These are phyloP conservation scores for Didymella exigua DNA, from an alignment of 2,329 filamentous ascomycete genomes.

Conservation along the genomic window DNA sequence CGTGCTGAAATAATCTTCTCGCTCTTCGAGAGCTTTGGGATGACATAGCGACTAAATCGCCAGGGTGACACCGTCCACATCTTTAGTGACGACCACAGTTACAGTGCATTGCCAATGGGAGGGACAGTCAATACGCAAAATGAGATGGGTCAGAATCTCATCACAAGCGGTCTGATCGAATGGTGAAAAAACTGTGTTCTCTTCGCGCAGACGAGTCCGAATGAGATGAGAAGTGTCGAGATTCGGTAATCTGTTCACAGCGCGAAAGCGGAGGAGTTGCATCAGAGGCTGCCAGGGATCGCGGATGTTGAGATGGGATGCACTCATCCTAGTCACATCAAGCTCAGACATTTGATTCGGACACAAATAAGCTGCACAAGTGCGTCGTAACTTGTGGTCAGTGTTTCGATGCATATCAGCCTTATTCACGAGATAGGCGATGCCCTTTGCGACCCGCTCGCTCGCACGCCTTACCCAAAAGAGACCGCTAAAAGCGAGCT, in stretches of 20 bases:
- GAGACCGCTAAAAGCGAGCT: not conserved
- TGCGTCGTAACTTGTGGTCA: not conserved
- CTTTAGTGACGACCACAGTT: conserved; percentile 38
- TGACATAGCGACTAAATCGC: conserved; percentile 47
- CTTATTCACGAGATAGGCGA: not conserved
- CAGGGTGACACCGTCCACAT: conserved; percentile 38
- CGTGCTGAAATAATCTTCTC: conserved; percentile 52
- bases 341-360: not conserved
- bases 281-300: conserved; percentile 45
- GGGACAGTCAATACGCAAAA: conserved; percentile 27
- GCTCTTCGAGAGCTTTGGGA: conserved; percentile 50
- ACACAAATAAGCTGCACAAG: not conserved
- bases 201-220: conserved; percentile 29
- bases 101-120: conserved; percentile 44
- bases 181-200: conserved; percentile 31
- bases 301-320: not conserved
- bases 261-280: conserved; percentile 41
- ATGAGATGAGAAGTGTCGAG: conserved; percentile 32
- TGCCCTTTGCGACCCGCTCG: not conserved
- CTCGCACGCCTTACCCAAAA: not conserved
- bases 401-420: not conserved
- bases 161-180: conserved; percentile 23
- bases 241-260: conserved; percentile 53
- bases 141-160: conserved; percentile 24
- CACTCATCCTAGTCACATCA: not conserved